Evolutionary conservation across 108 stramenopile genomes (phyloP), one percentile per base, ranked within the genome.

Genomic region (Aurantiochytrium sp.): DNA sequence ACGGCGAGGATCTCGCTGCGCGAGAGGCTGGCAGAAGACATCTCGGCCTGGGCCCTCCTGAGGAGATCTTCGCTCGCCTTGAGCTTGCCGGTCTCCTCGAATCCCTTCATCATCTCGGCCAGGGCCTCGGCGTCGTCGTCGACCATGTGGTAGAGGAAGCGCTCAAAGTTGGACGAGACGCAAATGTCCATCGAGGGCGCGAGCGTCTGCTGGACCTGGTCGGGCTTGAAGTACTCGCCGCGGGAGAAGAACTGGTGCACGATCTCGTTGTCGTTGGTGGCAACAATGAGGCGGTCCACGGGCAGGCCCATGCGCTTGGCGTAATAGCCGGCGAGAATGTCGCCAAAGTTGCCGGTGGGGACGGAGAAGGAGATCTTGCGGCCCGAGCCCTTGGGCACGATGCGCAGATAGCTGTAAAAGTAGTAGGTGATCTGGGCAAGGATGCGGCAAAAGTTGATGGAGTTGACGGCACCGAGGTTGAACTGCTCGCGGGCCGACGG

Each of bases 261-360:
- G 87, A 99, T 98, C 87, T 99, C 98, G 91, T 99, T 99, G 91
- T 97, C 98, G 90, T 99, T 99, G 37, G 97, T 98, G 4, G 97
- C 97, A 37, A 98, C 97, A 68, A 98, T 92, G 85, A 99, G 94
- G 68, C 94, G 94, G 4, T 95, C 97, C 65, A 98, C 95, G 24
- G 97, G 96, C 52, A 98, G 92, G 86, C 98, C 98, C 97, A 99
- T 99, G 92, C 95, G 92, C 90, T 97, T 98, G 88, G 98, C 93
- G 90, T 99, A 99, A 90, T 95, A 99, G 53, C 98, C 98, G 3
- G 98, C 98, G 37, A 99, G 88, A 69, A 99, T 94, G 91, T 99
- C 97, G 10, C 98, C 98, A 93, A 98, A 99, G 93, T 99, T 99
- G 54, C 98, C 98, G 5, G 98, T 99, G 15, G 98, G 98, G 4